Conservation (phyloP, 768 basidiomycete species). For the Aureoboletus auriporus region DNA sequence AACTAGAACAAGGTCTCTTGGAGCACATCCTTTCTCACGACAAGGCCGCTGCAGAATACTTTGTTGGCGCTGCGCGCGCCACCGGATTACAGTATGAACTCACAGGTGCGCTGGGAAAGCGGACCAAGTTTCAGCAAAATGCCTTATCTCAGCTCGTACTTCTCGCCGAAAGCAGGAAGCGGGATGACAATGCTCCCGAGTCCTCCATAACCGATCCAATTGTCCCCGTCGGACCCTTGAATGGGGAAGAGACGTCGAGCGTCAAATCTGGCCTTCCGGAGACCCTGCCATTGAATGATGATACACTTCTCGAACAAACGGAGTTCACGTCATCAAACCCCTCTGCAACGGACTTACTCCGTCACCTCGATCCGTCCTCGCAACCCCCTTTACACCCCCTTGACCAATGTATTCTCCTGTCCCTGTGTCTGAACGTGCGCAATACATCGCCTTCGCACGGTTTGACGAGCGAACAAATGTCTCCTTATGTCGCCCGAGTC, state of each 20-base stretch:
- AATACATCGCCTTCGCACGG: slow-evolving; percentile 90
- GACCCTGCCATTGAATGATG: slow-evolving; percentile 84
- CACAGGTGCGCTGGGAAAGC: slow-evolving; percentile 88
- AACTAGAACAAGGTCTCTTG: slow-evolving; percentile 76
- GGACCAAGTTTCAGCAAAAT: slow-evolving; percentile 88
- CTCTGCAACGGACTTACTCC: slow-evolving; percentile 45
- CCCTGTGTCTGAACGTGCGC: slow-evolving; percentile 85
- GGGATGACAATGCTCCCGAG: slow-evolving; percentile 20
- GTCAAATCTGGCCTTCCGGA: slow-evolving; percentile 53
- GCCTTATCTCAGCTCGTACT: slow-evolving; percentile 89
- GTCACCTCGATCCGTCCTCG: slow-evolving; percentile 73
- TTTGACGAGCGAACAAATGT: slow-evolving; percentile 88
- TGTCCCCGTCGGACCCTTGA: neutral
- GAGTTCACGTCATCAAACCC: slow-evolving; percentile 78
- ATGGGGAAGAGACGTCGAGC: neutral
- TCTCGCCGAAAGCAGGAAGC: slow-evolving; percentile 78
- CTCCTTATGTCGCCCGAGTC: slow-evolving; percentile 86
- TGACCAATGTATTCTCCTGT: slow-evolving; percentile 89
- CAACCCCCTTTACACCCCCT: slow-evolving; percentile 90
- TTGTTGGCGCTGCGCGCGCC: slow-evolving; percentile 71
- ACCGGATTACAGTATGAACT: slow-evolving; percentile 85
- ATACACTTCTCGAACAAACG: slow-evolving; percentile 92
- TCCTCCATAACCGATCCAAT: slow-evolving; percentile 6
- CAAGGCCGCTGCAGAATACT: slow-evolving; percentile 70
- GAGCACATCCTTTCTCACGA: slow-evolving; percentile 75